A percentile compares a stretch with the other conserved stretches of the same genome.
Conservation (phyloP, 495 filamentous ascomycete species). For the Parachaetomium inaequale region DNA sequence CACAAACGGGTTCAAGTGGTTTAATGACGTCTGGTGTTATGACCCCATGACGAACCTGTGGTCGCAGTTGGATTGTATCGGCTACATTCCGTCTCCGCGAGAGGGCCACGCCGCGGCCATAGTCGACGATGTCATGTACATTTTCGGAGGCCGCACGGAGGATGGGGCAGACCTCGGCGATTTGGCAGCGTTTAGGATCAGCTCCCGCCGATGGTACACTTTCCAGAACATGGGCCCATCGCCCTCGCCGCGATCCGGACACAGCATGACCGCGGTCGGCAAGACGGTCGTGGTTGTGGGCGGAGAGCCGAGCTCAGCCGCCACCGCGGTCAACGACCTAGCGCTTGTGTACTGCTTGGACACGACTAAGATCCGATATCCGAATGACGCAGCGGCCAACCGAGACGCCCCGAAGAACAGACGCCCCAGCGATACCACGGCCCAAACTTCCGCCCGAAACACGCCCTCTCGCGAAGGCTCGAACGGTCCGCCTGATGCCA, state of each 20-base stretch:
- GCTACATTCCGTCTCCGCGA: conserved; percentile 87
- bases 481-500: conserved; percentile 53
- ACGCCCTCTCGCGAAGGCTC: conserved; percentile 61
- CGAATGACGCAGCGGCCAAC: conserved; percentile 65
- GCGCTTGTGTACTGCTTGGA: conserved; percentile 88
- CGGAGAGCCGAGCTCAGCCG: conserved; percentile 87
- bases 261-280: conserved; percentile 93
- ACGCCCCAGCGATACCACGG: conserved; percentile 41
- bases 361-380: conserved; percentile 93
- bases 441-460: conserved; percentile 34
- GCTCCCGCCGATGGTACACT: conserved; percentile 91
- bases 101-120: conserved; percentile 94
- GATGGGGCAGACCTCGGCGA: conserved; percentile 90
- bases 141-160: conserved; percentile 95
- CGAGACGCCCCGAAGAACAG: conserved; percentile 36
- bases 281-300: conserved; percentile 90
- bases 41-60: conserved; percentile 79
- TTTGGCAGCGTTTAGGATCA: conserved; percentile 90
- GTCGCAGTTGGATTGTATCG: conserved; percentile 89
- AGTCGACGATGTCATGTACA: conserved; percentile 97
- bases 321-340: conserved; percentile 74
- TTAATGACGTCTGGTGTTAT: conserved; percentile 98
- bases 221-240: conserved; percentile 99
- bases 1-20: conserved; percentile 91
- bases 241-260: conserved; percentile 87